Conservation (phyloP, 768 basidiomycete genomes). For the Calocera viscosa region DNA sequence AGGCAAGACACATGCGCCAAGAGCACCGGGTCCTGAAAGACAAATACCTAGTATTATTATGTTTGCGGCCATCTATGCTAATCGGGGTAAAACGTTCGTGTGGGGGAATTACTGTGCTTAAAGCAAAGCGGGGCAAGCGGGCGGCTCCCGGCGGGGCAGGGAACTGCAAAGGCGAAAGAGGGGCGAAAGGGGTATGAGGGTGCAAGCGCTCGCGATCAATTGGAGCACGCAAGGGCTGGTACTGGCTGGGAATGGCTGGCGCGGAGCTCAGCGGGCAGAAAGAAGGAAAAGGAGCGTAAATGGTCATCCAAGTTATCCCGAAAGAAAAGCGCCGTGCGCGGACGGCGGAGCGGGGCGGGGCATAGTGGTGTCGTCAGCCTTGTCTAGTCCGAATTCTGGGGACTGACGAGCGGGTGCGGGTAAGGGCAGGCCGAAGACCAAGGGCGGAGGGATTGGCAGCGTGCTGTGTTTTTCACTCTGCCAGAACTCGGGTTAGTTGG, state of each 20-base stretch:
- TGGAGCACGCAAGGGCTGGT: too few relatives aligned
- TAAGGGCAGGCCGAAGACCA: too few relatives aligned
- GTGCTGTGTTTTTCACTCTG: background rate
- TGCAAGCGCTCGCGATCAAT: too few relatives aligned
- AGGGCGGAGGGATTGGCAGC: too few relatives aligned
- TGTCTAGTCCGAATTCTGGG: background rate
- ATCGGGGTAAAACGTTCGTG: too few relatives aligned
- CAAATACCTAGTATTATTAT: too few relatives aligned
- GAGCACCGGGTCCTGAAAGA: too few relatives aligned
- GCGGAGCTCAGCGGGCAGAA: background rate
- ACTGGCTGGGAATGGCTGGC: too few relatives aligned
- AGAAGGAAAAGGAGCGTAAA: background rate
- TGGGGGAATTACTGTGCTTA: background rate
- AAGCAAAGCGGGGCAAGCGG: background rate
- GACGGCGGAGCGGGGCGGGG: background rate
- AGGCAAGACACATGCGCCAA: background rate
- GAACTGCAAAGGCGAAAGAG: background rate
- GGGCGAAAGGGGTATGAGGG: background rate
- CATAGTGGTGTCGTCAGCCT: background rate
- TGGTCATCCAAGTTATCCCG: background rate
- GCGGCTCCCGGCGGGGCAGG: background rate
- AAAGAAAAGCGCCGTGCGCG: background rate
- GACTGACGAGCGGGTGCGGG: background rate
- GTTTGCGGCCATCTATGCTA: too few relatives aligned
- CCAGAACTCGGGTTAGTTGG: background rate